Conservation (phyloP, 2,329 filamentous ascomycete genomes). For the Fusarium anthophilum region DNA sequence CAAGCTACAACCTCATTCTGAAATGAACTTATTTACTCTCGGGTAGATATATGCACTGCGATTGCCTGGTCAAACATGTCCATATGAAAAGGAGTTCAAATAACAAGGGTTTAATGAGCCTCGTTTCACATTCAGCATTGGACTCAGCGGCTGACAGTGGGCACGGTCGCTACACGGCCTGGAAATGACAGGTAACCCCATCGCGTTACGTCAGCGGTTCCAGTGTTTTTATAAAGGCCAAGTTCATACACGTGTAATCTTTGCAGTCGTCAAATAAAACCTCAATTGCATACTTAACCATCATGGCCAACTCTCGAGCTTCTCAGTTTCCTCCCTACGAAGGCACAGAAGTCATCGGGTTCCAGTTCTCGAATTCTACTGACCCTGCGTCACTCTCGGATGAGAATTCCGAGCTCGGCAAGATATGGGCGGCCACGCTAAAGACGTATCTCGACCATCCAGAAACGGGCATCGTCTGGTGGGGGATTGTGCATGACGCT, state of each 20-base stretch:
- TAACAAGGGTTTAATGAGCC: neutral
- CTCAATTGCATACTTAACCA: neutral
- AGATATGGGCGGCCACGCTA: conserved; percentile 14
- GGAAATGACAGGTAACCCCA: neutral
- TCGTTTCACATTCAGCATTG: neutral
- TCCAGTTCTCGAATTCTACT: neutral
- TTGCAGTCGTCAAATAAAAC: neutral
- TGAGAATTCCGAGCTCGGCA: neutral
- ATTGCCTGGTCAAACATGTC: neutral
- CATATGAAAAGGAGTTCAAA: neutral
- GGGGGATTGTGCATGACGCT: conserved; percentile 1
- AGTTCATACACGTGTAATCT: neutral
- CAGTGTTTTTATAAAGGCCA: neutral
- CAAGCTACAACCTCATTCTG: too few relatives aligned
- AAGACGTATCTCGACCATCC: conserved; percentile 7
- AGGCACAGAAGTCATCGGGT: neutral
- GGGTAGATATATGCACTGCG: too few relatives aligned
- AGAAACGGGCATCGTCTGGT: conserved; percentile 17
- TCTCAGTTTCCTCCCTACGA: neutral
- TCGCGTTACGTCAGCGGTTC: neutral
- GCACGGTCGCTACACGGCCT: neutral
- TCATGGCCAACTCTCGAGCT: neutral
- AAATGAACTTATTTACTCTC: too few relatives aligned
- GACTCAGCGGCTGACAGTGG: neutral
- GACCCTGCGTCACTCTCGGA: neutral